These are phyloP conservation scores for Takashimella tepidaria DNA, from an alignment of 1,284 basidiomycete genomes.

Conservation along the genomic window DNA sequence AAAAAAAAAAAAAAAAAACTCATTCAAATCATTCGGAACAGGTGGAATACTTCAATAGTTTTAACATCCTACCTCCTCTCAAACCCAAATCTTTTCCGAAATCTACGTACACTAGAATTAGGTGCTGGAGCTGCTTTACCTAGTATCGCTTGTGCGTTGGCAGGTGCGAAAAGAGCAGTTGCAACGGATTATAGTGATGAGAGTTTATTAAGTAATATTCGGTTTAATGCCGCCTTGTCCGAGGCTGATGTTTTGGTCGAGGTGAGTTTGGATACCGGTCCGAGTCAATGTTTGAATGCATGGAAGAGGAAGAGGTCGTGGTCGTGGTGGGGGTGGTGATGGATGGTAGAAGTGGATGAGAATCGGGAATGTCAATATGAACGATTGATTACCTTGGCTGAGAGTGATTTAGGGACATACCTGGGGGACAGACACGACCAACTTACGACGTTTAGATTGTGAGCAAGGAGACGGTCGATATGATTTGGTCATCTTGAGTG, in stretches of 20 bases:
- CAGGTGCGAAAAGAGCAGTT: constrained; percentile 59
- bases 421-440: constrained; percentile 70
- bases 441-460: constrained; percentile 50
- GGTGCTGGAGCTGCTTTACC: constrained; percentile 91
- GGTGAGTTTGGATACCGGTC: not conserved
- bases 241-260: constrained; percentile 16
- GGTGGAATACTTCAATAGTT: constrained; percentile 78
- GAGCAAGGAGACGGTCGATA: constrained; percentile 50
- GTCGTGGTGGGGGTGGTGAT: too few relatives aligned
- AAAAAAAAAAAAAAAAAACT: not conserved
- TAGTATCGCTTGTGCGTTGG: constrained; percentile 64
- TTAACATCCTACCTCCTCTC: constrained; percentile 68
- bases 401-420: constrained; percentile 88
- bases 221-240: constrained; percentile 58
- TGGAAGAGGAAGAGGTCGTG: too few relatives aligned
- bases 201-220: constrained; percentile 71
- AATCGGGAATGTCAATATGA: too few relatives aligned
- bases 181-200: constrained; percentile 90
- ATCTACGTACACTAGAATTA: constrained; percentile 68
- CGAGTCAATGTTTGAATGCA: too few relatives aligned
- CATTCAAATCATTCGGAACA: constrained; percentile 32
- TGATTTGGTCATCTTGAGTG: constrained; percentile 81
- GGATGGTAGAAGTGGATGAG: not conserved
- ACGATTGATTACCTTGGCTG: too few relatives aligned
- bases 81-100: constrained; percentile 35